Conservation (phyloP, 345 rosid species). For the Leavenworthia alabamica region DNA sequence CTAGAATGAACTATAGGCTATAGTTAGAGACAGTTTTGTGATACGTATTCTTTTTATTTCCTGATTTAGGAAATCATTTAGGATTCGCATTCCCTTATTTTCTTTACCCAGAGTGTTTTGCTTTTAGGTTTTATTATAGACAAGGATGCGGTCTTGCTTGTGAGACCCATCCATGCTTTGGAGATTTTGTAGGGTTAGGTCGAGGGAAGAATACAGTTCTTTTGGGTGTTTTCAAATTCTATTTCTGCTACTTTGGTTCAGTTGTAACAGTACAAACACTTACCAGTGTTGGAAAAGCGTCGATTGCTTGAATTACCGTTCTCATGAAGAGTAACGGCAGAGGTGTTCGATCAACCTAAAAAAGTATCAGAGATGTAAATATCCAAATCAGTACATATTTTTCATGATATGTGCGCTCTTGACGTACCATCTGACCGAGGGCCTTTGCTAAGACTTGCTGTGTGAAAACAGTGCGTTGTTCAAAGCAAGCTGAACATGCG, state of each 20-base stretch:
- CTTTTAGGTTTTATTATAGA: background rate
- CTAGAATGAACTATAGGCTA: background rate
- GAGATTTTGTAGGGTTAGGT: background rate
- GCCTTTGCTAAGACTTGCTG: constrained; percentile 97
- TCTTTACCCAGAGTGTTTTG: background rate
- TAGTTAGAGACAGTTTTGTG: background rate
- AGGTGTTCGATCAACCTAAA: constrained; percentile 87
- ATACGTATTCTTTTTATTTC: background rate
- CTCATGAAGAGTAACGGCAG: constrained; percentile 94
- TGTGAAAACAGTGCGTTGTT: constrained; percentile 92
- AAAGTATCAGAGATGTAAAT: constrained; percentile 19
- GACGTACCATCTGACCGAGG: constrained; percentile 78
- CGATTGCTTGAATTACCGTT: constrained; percentile 95
- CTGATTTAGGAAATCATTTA: background rate
- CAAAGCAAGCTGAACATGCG: constrained; percentile 95
- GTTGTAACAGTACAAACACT: background rate
- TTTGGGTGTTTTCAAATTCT: background rate
- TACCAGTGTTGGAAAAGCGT: constrained; percentile 94
- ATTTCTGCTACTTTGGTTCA: background rate
- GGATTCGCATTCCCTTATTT: background rate
- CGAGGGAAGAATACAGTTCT: background rate
- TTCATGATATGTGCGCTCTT: background rate
- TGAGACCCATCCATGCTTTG: constrained; percentile 2
- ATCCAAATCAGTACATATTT: constrained; percentile 2
- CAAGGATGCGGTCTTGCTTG: background rate